Conservation (phyloP, 768 basidiomycete species). For the Phanerochaete carnosa region DNA sequence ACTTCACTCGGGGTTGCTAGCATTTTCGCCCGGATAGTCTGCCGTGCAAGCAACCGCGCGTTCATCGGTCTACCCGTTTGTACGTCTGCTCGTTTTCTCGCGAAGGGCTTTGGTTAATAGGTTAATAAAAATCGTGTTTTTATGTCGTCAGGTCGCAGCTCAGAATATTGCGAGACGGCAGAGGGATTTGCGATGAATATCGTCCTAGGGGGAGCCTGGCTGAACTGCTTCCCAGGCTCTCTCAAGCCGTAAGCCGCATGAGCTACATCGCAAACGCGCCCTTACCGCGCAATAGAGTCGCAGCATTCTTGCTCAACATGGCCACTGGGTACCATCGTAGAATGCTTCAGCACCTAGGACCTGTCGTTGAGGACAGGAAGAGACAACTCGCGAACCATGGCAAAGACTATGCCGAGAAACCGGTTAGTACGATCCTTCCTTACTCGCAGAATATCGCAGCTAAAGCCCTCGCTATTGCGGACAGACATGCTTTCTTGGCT, state of each 20-base stretch:
- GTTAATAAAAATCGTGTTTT: conserved; percentile 38
- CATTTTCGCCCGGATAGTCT: conserved; percentile 25
- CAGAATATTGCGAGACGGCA: conserved; percentile 31
- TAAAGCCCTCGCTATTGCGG: too few species aligned
- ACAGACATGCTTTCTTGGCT: too few species aligned
- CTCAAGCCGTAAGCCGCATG: conserved; percentile 26
- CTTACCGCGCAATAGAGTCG: too few species aligned
- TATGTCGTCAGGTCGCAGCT: too few species aligned
- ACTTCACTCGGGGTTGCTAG: not conserved
- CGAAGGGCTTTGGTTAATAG: not conserved
- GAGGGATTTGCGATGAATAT: conserved; percentile 28
- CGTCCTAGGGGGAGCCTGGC: conserved; percentile 12
- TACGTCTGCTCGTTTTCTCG: conserved; percentile 23
- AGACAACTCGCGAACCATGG: conserved; percentile 6
- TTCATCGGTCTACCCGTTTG: conserved; percentile 50
- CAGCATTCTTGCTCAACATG: too few species aligned
- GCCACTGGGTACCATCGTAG: too few species aligned
- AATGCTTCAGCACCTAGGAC: not conserved
- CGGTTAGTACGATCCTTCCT: conserved; percentile 1
- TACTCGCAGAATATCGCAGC: not conserved
- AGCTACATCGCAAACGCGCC: not conserved
- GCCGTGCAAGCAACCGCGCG: conserved; percentile 38
- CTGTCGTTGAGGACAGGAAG: conserved; percentile 11
- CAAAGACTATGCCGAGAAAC: conserved; percentile 12
- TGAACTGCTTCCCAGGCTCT: conserved; percentile 30